Percentiles rank a stretch among this genome's conserved stretches.
phyloP scores from a whole-genome alignment of 352 stramenopile species.

The Globisporangium recalcitrans region DNA sequence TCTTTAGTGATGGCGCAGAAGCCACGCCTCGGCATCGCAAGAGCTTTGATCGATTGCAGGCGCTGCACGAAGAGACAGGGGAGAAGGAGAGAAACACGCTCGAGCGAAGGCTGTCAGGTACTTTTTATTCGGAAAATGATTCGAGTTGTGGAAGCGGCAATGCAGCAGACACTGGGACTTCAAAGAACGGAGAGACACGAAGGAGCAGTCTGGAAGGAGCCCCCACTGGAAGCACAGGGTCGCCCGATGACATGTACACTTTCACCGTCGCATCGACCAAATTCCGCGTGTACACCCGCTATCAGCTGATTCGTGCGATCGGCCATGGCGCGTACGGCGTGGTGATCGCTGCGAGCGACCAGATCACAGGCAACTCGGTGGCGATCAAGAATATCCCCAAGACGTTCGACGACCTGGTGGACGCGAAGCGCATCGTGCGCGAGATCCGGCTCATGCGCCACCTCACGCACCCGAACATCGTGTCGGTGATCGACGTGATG shows the following conservation, averaged over 20 bases:
- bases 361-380: slow-evolving; percentile 76
- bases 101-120: slow-evolving; percentile 8
- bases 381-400: slow-evolving; percentile 86
- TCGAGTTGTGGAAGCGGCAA: not conserved
- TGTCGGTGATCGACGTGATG: slow-evolving; percentile 73
- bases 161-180: not conserved
- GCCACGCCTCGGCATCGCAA: slow-evolving; percentile 54
- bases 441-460: slow-evolving; percentile 84
- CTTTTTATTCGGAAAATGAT: slow-evolving; percentile 12
- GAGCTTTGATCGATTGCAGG: slow-evolving; percentile 70
- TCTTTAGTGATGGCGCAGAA: slow-evolving; percentile 29
- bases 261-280: slow-evolving; percentile 82
- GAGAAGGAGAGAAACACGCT: slow-evolving; percentile 35
- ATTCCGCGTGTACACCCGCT: slow-evolving; percentile 79
- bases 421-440: slow-evolving; percentile 81
- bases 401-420: slow-evolving; percentile 79
- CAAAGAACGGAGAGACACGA: not conserved
- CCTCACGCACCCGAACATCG: slow-evolving; percentile 61
- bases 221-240: slow-evolving; percentile 3
- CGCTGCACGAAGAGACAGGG: slow-evolving; percentile 68
- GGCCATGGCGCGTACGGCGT: slow-evolving; percentile 77
- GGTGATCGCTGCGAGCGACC: slow-evolving; percentile 75
- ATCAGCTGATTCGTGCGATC: slow-evolving; percentile 79
- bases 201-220: slow-evolving; percentile 4
- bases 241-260: slow-evolving; percentile 69